Evolutionary conservation across 1,284 basidiomycete species (phyloP).

Genomic region (Ustilago crameri): DNA sequence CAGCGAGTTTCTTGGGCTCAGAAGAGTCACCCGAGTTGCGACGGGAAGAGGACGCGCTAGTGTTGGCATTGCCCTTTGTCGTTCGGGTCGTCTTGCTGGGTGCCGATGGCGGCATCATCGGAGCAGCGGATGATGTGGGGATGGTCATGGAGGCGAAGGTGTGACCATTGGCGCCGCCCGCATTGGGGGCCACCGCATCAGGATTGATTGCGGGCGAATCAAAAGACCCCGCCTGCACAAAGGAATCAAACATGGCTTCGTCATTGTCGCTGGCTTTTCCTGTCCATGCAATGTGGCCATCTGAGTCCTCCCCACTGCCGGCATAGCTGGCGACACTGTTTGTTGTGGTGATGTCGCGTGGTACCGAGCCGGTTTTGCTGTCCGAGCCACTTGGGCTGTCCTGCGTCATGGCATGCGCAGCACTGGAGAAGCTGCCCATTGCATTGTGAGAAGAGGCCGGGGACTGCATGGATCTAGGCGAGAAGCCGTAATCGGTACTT

Average conservation of each 20-base stretch:
- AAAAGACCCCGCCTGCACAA: slow-evolving; percentile 59
- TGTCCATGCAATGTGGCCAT: slow-evolving; percentile 30
- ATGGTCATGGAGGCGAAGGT: slow-evolving; percentile 38
- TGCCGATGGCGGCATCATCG: slow-evolving; percentile 39
- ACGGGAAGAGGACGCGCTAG: slow-evolving; percentile 44
- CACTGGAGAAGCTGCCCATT: slow-evolving; percentile 27
- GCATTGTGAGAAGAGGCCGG: slow-evolving; percentile 44
- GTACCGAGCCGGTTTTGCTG: slow-evolving; percentile 35
- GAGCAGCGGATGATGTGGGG: slow-evolving; percentile 13
- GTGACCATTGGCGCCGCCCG: slow-evolving; percentile 21
- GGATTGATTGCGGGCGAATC: slow-evolving; percentile 34
- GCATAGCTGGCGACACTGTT: slow-evolving; percentile 31
- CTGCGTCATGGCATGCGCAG: slow-evolving; percentile 28
- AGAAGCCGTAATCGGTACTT: slow-evolving; percentile 47
- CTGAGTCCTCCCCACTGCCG: slow-evolving; percentile 48
- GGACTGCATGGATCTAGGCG: slow-evolving; percentile 43
- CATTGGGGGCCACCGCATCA: slow-evolving; percentile 9
- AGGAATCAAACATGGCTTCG: slow-evolving; percentile 63
- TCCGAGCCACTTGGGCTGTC: slow-evolving; percentile 47
- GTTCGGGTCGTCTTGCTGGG: slow-evolving; percentile 11
- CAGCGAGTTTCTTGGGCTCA: slow-evolving; percentile 33
- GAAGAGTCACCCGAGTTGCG: slow-evolving; percentile 50
- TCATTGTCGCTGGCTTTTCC: slow-evolving; percentile 48
- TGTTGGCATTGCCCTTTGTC: slow-evolving; percentile 13
- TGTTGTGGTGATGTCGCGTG: slow-evolving; percentile 9